Evolutionary conservation across 345 rosid species (phyloP), one percentile per base, ranked within the genome.

Genomic region (Heritiera fomes): DNA sequence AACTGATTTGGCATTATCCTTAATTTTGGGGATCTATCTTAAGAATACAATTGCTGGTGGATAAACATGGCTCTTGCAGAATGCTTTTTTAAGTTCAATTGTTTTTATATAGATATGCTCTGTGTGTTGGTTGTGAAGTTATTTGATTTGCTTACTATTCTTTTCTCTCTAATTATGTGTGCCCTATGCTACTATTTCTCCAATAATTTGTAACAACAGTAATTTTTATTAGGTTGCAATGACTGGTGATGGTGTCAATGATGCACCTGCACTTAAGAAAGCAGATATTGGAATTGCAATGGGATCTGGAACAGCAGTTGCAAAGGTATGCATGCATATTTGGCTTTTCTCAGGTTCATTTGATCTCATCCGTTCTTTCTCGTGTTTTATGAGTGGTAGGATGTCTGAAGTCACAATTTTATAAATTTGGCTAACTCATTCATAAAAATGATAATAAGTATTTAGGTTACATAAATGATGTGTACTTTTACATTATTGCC

Each of bases 241-340:
- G 99, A 96, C 99, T 78, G 99, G 99, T 77, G 99, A 96, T 82
- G 99, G 99, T 69, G 99, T 96, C 71, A 96, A 96, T 87, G 99
- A 96, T 90, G 99, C 98, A 78, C 98, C 99, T 85, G 99, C 99
- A 8, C 79, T 96, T 49, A 96, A 91, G 89, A 96, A 94, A 88
- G 98, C 99, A 77, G 90, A 96, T 83, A 96, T 96, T 77, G 99
- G 99, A 80, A 89, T 96, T 85, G 99, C 99, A 63, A 96, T 96
- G 98, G 99, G 99, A 83, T 96, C 99, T 83, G 99, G 98, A 85
- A 96, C 98, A 81, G 97, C 98, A 64, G 99, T 94, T 85, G 99
- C 99, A 70, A 96, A 96, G 98, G 99, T 96, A 86, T 47, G 46
- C 15, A 85, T 47, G 46, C 15, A 34, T 62, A 66, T 76, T 28